These are phyloP conservation scores for Clavispora santaluciae DNA, from an alignment of 805 yeast genomes.

Conservation along the genomic window DNA sequence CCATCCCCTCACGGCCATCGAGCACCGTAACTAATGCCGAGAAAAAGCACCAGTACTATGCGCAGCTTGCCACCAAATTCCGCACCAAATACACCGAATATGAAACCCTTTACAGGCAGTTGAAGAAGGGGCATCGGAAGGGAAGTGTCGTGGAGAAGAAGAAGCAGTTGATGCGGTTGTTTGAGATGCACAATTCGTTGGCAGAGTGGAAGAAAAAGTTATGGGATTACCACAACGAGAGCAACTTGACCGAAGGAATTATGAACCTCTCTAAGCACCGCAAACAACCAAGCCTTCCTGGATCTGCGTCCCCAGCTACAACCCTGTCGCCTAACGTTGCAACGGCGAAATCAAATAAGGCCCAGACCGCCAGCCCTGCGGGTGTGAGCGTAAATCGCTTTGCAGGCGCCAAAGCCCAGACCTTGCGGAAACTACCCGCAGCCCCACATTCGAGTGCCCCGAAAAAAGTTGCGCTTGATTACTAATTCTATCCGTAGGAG, in stretches of 20 bases:
- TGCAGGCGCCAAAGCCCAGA: background rate
- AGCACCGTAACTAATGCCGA: constrained; percentile 12
- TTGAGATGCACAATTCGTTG: constrained; percentile 47
- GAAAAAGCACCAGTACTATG: constrained; percentile 16
- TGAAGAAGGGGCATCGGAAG: constrained; percentile 9
- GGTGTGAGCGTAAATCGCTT: background rate
- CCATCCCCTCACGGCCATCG: constrained; percentile 10
- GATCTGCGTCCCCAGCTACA: background rate
- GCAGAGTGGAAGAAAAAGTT: constrained; percentile 52
- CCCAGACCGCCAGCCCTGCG: constrained; percentile 2
- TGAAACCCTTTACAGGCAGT: constrained; percentile 11
- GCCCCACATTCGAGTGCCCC: background rate
- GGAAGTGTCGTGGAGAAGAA: constrained; percentile 9
- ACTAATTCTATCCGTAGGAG: background rate
- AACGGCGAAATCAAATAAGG: constrained; percentile 3
- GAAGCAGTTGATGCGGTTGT: constrained; percentile 32
- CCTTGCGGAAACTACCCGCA: background rate
- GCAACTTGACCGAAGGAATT: constrained; percentile 26
- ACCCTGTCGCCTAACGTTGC: constrained; percentile 4
- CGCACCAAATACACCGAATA: constrained; percentile 13
- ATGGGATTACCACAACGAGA: constrained; percentile 42
- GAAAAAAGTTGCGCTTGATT: constrained; percentile 6
- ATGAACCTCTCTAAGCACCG: constrained; percentile 38
- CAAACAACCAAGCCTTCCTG: constrained; percentile 12
- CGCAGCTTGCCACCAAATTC: constrained; percentile 15